A percentile compares a stretch with the other conserved stretches of the same genome.
These are phyloP conservation scores for Penicillium crustosum DNA, from an alignment of 2,329 filamentous ascomycete species.

Conservation along the genomic window DNA sequence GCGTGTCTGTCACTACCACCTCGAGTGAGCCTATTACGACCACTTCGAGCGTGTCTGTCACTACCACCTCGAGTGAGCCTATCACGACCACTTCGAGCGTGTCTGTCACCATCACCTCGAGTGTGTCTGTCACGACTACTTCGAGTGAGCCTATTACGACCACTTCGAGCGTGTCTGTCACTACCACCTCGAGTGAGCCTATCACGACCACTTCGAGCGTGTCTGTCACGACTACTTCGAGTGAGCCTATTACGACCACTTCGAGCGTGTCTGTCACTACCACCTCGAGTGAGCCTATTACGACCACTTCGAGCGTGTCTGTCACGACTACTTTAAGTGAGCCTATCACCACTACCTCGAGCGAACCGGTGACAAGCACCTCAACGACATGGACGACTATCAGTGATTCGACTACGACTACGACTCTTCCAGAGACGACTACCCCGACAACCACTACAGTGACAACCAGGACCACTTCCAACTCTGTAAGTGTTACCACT, in stretches of 20 bases:
- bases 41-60: accelerated
- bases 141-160: background rate
- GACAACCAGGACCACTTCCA: too few relatives aligned
- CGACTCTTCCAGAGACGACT: too few relatives aligned
- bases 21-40: background rate
- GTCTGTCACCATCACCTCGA: background rate
- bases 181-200: background rate
- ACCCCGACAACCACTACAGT: too few relatives aligned
- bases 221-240: background rate
- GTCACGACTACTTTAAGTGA: background rate
- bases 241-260: background rate
- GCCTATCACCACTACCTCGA: background rate
- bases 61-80: background rate
- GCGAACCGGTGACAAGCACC: background rate
- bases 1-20: background rate
- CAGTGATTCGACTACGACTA: too few relatives aligned
- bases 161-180: background rate
- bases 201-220: background rate
- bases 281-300: background rate
- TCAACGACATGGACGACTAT: too few relatives aligned
- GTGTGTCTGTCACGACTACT: background rate
- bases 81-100: background rate
- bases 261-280: background rate
- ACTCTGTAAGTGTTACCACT: too few relatives aligned
- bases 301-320: background rate